Conservation (phyloP, 495 filamentous ascomycete genomes). For the Penicilliopsis zonata region DNA sequence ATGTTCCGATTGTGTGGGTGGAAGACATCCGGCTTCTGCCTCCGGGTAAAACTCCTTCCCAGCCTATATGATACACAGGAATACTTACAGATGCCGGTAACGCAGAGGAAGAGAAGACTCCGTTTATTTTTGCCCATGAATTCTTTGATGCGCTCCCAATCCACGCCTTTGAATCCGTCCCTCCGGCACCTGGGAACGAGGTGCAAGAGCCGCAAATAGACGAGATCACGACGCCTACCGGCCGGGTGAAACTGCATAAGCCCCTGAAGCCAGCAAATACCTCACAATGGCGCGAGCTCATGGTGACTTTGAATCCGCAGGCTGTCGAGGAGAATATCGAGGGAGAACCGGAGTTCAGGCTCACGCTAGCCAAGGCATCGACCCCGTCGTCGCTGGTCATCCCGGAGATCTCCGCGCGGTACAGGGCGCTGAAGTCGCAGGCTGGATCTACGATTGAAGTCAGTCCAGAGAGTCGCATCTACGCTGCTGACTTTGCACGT, state of each 20-base stretch:
- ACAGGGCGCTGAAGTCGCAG: constrained; percentile 54
- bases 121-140: constrained; percentile 92
- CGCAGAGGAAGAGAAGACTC: constrained; percentile 48
- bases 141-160: constrained; percentile 99
- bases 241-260: constrained; percentile 31
- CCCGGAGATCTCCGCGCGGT: constrained; percentile 71
- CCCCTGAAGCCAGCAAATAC: constrained; percentile 29
- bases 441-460: constrained; percentile 69
- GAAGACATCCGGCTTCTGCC: constrained; percentile 80
- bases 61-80: too few species aligned
- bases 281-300: constrained; percentile 75
- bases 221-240: constrained; percentile 35
- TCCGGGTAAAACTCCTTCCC: constrained; percentile 32
- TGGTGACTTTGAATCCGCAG: constrained; percentile 57
- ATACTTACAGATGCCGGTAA: not conserved
- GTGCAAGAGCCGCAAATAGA: constrained; percentile 10
- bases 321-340: constrained; percentile 34
- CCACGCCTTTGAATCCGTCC: constrained; percentile 77
- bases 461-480: constrained; percentile 70
- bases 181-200: constrained; percentile 24
- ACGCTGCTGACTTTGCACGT: constrained; percentile 64
- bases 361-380: constrained; percentile 57
- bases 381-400: constrained; percentile 79
- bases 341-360: constrained; percentile 64
- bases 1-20: constrained; percentile 72